Evolutionary conservation across 441 rosid genomes (phyloP), one percentile per base, ranked within the genome.

Genomic region (Adansonia rubrostipa): DNA sequence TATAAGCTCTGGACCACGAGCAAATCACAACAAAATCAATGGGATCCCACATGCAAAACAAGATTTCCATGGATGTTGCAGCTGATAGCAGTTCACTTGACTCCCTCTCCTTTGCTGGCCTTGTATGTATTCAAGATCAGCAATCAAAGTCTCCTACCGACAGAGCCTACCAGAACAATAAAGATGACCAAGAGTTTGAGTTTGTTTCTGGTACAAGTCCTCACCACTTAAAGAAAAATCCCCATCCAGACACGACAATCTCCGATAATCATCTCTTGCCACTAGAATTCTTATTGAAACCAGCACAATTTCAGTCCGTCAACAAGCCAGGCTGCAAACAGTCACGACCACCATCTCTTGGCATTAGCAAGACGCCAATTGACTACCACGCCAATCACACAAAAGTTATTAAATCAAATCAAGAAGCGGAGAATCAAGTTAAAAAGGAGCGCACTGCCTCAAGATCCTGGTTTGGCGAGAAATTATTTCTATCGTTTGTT

Each of bases 91-190:
- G 14, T 65, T 75, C 78, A 50, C 11, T 51, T 22, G 80, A 82
- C 36, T 84, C 87, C 19, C 87, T 80, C 67, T 85, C 87, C 57
- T 87, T 86, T 33, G 42, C 90, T 62, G 80, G 85, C 65, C 83
- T 85, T 63, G 73, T 78, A 20, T 82, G 87, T 36, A 53, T 75
- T 85, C 86, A 87, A 78, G 88, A 86, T 70, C 84, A 80, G 80
- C 80, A 77, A 48, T 66, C 77, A 3, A 73, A 76, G 61, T 51
- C 78, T 50, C 71, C 77, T 36, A 20, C 76, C 24, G 44, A 77
- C 11, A 56, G 40, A 54, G 36, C 20, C 5, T 66, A n/a, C 64
- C 71, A 75, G 45, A 53, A 48, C 24, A 65, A 63, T 33, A 76
- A 56, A 57, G 82, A 83, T 1, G 70, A 76, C 60, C 78, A 15